Evolutionary conservation across 306 rosid genomes (phyloP).

Genomic region (Leucaena leucocephala): DNA sequence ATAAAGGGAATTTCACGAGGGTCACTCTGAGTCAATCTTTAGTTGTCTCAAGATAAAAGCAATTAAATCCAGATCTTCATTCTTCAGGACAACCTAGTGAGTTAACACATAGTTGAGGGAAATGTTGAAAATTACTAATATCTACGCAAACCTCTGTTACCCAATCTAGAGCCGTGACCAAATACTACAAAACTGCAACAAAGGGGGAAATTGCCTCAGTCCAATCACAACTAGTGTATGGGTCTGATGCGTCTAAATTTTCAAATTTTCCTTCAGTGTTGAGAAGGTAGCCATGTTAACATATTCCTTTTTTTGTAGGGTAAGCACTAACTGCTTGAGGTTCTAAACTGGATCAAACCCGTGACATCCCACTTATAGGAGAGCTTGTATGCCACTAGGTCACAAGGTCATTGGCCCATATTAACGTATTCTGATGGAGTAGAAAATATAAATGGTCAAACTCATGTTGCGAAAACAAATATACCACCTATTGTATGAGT

Average conservation of each 20-base stretch:
- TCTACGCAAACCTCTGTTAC: neutral
- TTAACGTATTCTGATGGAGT: neutral
- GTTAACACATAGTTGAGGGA: neutral
- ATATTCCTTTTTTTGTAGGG: no score
- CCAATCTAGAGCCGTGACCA: neutral
- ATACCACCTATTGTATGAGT: neutral
- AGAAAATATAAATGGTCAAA: neutral
- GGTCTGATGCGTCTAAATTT: neutral
- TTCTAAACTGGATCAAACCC: no score
- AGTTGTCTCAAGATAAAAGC: constrained; percentile 8
- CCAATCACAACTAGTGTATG: neutral
- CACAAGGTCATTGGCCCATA: no score
- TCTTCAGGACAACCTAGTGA: neutral
- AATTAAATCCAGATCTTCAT: neutral
- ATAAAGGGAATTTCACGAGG: neutral
- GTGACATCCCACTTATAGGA: no score
- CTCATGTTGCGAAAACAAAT: neutral
- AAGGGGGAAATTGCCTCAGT: neutral
- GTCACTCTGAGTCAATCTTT: constrained; percentile 10
- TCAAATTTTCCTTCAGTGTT: neutral
- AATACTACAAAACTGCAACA: neutral
- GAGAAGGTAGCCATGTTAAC: neutral
- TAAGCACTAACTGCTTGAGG: no score
- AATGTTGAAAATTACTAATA: neutral
- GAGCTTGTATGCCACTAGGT: no score